Percentiles rank a stretch among this genome's conserved stretches.
Evolutionary conservation across 2,329 filamentous ascomycete species (phyloP).

Genomic region (Pezicula radicicola): DNA sequence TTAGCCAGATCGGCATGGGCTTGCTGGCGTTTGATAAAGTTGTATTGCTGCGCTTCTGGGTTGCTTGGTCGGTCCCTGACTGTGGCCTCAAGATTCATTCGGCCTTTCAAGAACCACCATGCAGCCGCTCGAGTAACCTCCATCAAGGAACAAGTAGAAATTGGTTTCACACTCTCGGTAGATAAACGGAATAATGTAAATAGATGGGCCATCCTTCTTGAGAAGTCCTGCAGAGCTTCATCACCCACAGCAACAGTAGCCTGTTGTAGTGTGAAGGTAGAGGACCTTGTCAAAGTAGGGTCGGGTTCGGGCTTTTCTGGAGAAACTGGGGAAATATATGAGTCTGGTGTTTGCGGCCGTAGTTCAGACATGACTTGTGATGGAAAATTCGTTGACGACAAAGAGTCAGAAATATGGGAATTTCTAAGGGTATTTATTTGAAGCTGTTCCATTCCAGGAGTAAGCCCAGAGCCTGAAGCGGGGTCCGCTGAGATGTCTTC

Average conservation of each 20-base stretch:
- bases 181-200: constrained; percentile 75
- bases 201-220: constrained; percentile 67
- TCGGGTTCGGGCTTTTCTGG: not conserved
- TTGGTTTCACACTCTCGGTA: constrained; percentile 67
- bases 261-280: constrained; percentile 19
- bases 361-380: constrained; percentile 10
- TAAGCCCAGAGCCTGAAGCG: constrained; percentile 5
- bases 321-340: not conserved
- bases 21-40: constrained; percentile 62
- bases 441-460: constrained; percentile 16
- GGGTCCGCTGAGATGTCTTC: not conserved
- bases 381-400: constrained; percentile 9
- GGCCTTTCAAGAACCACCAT: constrained; percentile 90
- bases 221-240: constrained; percentile 68
- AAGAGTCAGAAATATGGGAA: constrained; percentile 9
- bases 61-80: constrained; percentile 62
- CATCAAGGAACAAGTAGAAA: constrained; percentile 58
- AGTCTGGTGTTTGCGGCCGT: constrained; percentile 1
- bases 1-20: constrained; percentile 85
- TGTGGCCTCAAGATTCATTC: constrained; percentile 69
- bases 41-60: constrained; percentile 50
- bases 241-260: constrained; percentile 35
- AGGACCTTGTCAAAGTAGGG: constrained; percentile 7
- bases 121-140: constrained; percentile 71
- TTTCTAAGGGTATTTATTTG: constrained; percentile 25